Percentiles rank a stretch among this genome's conserved stretches.
Evolutionary conservation across 1,139 yeast genomes (phyloP).

Genomic region (Hansenula lynferdii): DNA sequence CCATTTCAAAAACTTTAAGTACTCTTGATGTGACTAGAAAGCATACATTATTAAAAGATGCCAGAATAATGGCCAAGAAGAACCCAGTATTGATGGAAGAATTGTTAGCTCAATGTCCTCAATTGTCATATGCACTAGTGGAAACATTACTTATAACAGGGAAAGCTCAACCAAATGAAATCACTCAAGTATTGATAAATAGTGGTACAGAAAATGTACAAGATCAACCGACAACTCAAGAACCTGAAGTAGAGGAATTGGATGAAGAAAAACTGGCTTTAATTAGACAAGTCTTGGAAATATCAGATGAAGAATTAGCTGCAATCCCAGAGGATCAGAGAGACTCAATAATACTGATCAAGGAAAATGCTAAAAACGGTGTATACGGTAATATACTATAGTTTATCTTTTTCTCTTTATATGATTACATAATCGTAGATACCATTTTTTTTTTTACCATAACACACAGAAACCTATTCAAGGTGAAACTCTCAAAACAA

Average conservation of each 20-base stretch:
- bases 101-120: constrained; percentile 68
- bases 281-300: constrained; percentile 49
- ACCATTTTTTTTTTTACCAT: no score
- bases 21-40: constrained; percentile 56
- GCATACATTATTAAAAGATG: constrained; percentile 51
- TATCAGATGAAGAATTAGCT: constrained; percentile 61
- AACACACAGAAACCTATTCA: no score
- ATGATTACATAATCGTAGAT: background rate
- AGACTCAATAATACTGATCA: constrained; percentile 33
- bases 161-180: constrained; percentile 25
- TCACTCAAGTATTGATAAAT: constrained; percentile 24
- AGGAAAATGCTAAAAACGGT: constrained; percentile 40
- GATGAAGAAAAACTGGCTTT: constrained; percentile 46
- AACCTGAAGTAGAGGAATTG: constrained; percentile 28
- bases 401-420: background rate
- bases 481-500: no score
- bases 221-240: constrained; percentile 9
- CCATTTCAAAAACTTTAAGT: constrained; percentile 53
- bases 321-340: constrained; percentile 57
- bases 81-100: constrained; percentile 62
- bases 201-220: constrained; percentile 5
- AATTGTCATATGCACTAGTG: constrained; percentile 74
- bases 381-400: constrained; percentile 33
- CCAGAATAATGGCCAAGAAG: constrained; percentile 57
- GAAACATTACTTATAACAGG: constrained; percentile 60